A percentile compares a stretch with the other conserved stretches of the same genome.
Evolutionary conservation across 2,329 filamentous ascomycete species (phyloP).

Genomic region (Verticillium albo-atrum): DNA sequence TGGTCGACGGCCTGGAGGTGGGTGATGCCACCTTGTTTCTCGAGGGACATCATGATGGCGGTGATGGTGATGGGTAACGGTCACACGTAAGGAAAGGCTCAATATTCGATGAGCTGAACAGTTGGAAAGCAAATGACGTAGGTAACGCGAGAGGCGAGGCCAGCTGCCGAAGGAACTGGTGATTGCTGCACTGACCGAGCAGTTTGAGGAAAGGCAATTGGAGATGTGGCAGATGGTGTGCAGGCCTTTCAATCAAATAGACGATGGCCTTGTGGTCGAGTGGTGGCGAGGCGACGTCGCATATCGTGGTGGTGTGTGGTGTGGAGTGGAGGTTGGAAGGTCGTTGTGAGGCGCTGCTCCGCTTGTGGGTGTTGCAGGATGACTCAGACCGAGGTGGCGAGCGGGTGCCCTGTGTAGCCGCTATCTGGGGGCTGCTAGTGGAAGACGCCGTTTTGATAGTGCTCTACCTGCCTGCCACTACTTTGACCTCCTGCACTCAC

Average conservation of each 20-base stretch:
- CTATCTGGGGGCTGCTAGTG: too few relatives aligned
- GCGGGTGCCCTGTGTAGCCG: not conserved
- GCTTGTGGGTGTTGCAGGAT: not conserved
- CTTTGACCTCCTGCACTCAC: not conserved
- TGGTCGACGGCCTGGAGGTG: constrained; percentile 42
- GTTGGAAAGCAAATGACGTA: not conserved
- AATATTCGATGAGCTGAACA: constrained; percentile 11
- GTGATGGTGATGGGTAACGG: constrained; percentile 6
- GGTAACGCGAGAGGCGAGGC: not conserved
- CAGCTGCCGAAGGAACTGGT: not conserved
- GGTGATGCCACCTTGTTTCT: constrained; percentile 21
- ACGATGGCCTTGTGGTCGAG: not conserved
- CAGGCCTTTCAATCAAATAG: not conserved
- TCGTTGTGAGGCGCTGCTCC: not conserved
- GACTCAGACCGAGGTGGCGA: not conserved
- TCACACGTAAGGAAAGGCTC: not conserved
- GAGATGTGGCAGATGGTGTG: not conserved
- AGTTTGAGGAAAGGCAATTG: too few relatives aligned
- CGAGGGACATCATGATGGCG: constrained; percentile 34
- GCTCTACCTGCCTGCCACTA: not conserved
- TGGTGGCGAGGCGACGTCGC: not conserved
- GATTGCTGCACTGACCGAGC: not conserved
- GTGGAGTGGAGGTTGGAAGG: not conserved
- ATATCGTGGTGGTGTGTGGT: not conserved
- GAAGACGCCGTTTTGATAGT: not conserved